phyloP scores from a whole-genome alignment of 2,329 filamentous ascomycete genomes.

The Aspergillus arachidicola region DNA sequence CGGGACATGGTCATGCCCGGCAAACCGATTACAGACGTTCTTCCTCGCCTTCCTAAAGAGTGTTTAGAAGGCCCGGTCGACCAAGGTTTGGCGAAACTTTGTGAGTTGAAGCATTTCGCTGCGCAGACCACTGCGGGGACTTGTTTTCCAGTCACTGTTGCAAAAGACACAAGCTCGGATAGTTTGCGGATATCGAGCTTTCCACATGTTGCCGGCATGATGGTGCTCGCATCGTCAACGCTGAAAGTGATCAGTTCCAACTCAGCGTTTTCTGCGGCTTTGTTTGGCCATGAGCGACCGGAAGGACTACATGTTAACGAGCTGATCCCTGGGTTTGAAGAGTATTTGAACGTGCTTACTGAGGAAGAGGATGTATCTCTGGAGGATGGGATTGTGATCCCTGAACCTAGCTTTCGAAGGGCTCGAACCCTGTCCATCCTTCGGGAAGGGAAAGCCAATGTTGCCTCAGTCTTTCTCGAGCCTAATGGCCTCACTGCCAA shows the following conservation, averaged over 20 bases:
- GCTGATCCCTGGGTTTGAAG: slow-evolving; percentile 84
- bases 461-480: slow-evolving; percentile 74
- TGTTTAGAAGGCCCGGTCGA: slow-evolving; percentile 67
- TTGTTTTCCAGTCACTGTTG: slow-evolving; percentile 82
- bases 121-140: slow-evolving; percentile 75
- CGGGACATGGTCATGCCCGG: slow-evolving; percentile 67
- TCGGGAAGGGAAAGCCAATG: slow-evolving; percentile 79
- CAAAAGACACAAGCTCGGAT: slow-evolving; percentile 68
- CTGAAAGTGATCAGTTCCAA: slow-evolving; percentile 90
- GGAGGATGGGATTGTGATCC: slow-evolving; percentile 92
- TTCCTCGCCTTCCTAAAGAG: slow-evolving; percentile 79
- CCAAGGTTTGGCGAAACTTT: slow-evolving; percentile 76
- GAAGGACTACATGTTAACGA: slow-evolving; percentile 78
- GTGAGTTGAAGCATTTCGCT: slow-evolving; percentile 77
- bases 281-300: slow-evolving; percentile 86
- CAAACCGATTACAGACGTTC: slow-evolving; percentile 73
- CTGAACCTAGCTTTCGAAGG: slow-evolving; percentile 91
- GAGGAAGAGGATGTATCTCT: slow-evolving; percentile 84
- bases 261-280: slow-evolving; percentile 85
- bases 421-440: slow-evolving; percentile 82
- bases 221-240: slow-evolving; percentile 80
- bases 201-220: slow-evolving; percentile 94
- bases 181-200: slow-evolving; percentile 89
- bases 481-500: slow-evolving; percentile 82
- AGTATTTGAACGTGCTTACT: slow-evolving; percentile 75